These are phyloP conservation scores for Sodiomyces alkalinus DNA, from an alignment of 2,329 filamentous ascomycete genomes.

Conservation along the genomic window DNA sequence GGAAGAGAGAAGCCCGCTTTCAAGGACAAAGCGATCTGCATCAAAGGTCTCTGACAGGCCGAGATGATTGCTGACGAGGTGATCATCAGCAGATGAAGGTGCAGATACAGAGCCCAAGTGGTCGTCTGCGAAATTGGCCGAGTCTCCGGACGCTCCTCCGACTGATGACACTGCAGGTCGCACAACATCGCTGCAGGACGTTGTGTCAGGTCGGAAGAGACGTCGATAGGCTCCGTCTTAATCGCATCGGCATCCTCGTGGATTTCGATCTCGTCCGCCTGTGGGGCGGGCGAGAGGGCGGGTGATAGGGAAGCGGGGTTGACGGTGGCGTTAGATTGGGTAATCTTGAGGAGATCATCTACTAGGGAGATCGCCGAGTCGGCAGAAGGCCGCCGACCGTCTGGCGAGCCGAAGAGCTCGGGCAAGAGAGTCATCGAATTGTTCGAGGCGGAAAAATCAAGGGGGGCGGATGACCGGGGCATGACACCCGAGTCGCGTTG, in stretches of 20 bases:
- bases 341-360: conserved; percentile 27
- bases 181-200: conserved; percentile 99
- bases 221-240: conserved; percentile 12
- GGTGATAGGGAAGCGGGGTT: conserved; percentile 48
- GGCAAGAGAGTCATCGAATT: conserved; percentile 42
- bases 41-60: conserved; percentile 51
- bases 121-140: conserved; percentile 27
- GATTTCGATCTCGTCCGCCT: conserved; percentile 18
- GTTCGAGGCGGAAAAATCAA: conserved; percentile 24
- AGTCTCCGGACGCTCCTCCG: conserved; percentile 44
- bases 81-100: conserved; percentile 45
- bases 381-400: conserved; percentile 16
- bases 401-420: conserved; percentile 38
- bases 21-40: conserved; percentile 61
- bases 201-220: conserved; percentile 84
- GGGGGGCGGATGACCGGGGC: conserved; percentile 23
- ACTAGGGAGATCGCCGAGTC: conserved; percentile 20
- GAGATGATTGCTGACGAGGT: conserved; percentile 58
- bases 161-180: conserved; percentile 99
- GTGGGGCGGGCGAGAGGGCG: conserved; percentile 34
- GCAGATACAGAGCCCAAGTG: conserved; percentile 30
- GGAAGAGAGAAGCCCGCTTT: conserved; percentile 62
- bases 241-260: conserved; percentile 13
- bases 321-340: conserved; percentile 32
- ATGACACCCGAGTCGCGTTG: conserved; percentile 26